Conservation (phyloP, 2,329 filamentous ascomycete genomes). For the Clonostachys solani region DNA sequence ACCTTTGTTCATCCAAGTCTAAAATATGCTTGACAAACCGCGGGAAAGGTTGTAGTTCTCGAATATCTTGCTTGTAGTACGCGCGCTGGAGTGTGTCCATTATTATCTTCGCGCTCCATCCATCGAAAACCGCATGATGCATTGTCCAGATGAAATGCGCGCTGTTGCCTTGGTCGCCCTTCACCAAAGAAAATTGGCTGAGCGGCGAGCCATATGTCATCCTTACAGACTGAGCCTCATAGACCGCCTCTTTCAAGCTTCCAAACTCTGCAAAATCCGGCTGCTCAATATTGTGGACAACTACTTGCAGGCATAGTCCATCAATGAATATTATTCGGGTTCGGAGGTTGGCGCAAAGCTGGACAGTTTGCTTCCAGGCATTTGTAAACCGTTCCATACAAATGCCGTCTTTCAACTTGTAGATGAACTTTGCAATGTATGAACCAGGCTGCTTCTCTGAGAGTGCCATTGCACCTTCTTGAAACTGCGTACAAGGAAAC, state of each 20-base stretch:
- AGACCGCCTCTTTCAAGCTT: neutral
- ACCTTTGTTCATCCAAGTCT: conserved; percentile 13
- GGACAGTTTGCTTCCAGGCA: conserved; percentile 5
- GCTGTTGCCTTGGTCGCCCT: neutral
- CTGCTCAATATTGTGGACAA: neutral
- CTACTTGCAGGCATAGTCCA: neutral
- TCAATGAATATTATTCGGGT: conserved; percentile 4
- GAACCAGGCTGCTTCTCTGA: conserved; percentile 17
- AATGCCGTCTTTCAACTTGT: conserved; percentile 8
- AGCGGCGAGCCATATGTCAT: conserved; percentile 6
- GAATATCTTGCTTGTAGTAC: conserved; percentile 1
- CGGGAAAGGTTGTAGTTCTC: conserved; percentile 19
- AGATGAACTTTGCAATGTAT: conserved; percentile 10
- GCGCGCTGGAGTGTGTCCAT: neutral
- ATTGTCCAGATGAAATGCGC: conserved; percentile 10
- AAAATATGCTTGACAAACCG: conserved; percentile 35
- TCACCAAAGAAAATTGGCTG: conserved; percentile 3
- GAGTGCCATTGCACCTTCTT: conserved; percentile 6
- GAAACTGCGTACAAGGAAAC: neutral
- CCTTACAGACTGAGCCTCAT: neutral
- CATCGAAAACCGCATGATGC: conserved; percentile 16
- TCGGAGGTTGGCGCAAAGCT: conserved; percentile 2
- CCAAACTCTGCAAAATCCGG: neutral
- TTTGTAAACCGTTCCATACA: conserved; percentile 6
- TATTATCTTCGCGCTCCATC: conserved; percentile 6